Conservation (phyloP, 2,329 filamentous ascomycete species). For the Penicillium occitanis region DNA sequence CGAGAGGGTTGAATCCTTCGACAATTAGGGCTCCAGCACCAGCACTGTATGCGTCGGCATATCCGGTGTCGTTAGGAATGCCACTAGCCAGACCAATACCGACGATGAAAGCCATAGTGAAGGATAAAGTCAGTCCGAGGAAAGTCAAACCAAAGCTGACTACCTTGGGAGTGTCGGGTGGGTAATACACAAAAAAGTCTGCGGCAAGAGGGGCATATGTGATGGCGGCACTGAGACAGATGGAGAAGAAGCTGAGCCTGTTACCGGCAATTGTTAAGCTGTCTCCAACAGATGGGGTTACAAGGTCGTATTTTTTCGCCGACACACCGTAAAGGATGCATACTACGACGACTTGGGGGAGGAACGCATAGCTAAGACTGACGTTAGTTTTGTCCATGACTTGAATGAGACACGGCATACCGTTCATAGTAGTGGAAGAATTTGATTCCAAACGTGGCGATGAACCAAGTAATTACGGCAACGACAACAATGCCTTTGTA, state of each 20-base stretch:
- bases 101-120: conserved; percentile 61
- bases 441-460: conserved; percentile 67
- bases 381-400: neutral
- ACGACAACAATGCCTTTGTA: conserved; percentile 58
- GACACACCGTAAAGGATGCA: conserved; percentile 63
- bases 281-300: conserved; percentile 53
- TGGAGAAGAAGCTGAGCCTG: conserved; percentile 66
- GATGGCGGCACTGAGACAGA: conserved; percentile 64
- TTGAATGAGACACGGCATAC: conserved; percentile 31
- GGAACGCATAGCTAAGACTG: conserved; percentile 56
- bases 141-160: conserved; percentile 60
- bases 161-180: conserved; percentile 51
- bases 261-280: conserved; percentile 53
- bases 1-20: conserved; percentile 59
- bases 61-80: conserved; percentile 52
- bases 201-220: conserved; percentile 64
- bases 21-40: conserved; percentile 66
- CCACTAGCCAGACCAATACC: conserved; percentile 65
- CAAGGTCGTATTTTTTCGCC: conserved; percentile 59
- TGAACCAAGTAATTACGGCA: conserved; percentile 60
- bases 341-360: conserved; percentile 62
- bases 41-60: conserved; percentile 56
- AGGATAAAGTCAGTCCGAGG: conserved; percentile 57
- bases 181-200: conserved; percentile 69
- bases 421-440: conserved; percentile 69